Conservation (phyloP, 495 filamentous ascomycete species). For the Penicillium taxi region DNA sequence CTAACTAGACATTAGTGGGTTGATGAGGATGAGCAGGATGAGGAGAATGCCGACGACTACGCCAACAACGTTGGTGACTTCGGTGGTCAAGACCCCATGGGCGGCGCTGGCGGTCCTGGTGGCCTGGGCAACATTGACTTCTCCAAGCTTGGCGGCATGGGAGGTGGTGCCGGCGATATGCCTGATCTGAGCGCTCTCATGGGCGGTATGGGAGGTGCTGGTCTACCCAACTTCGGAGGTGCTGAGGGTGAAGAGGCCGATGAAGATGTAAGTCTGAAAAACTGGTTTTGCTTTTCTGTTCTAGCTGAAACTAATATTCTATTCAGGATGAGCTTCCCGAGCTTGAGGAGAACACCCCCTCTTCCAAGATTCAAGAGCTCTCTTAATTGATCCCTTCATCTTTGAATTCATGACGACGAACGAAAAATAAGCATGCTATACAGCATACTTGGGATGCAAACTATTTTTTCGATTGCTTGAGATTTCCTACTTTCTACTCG, state of each 20-base stretch:
- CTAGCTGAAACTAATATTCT: constrained; percentile 16
- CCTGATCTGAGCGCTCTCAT: constrained; percentile 40
- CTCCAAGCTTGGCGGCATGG: constrained; percentile 73
- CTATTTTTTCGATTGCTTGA: constrained; percentile 13
- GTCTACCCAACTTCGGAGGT: constrained; percentile 29
- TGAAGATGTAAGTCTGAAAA: constrained; percentile 30
- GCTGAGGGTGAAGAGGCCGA: constrained; percentile 54
- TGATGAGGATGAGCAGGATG: constrained; percentile 98
- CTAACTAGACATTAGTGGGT: constrained; percentile 63
- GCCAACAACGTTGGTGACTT: constrained; percentile 64
- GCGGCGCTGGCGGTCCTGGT: constrained; percentile 40
- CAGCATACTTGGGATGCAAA: constrained; percentile 8
- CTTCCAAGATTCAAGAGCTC: constrained; percentile 51
- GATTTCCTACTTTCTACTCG: constrained; percentile 9
- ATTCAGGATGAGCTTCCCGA: constrained; percentile 57
- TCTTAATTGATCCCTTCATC: constrained; percentile 29
- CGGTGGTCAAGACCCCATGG: constrained; percentile 53
- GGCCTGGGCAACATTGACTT: constrained; percentile 64
- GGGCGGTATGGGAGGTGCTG: constrained; percentile 36
- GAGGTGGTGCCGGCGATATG: constrained; percentile 37
- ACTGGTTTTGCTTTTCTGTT: constrained; percentile 30
- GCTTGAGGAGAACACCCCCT: constrained; percentile 44
- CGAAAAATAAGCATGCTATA: constrained; percentile 18
- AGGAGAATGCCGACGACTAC: constrained; percentile 70
- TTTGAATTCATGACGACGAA: constrained; percentile 23